A percentile compares a stretch with the other conserved stretches of the same genome.
phyloP scores from a whole-genome alignment of 1,139 yeast genomes.

The Suhomyces guaymorum region DNA sequence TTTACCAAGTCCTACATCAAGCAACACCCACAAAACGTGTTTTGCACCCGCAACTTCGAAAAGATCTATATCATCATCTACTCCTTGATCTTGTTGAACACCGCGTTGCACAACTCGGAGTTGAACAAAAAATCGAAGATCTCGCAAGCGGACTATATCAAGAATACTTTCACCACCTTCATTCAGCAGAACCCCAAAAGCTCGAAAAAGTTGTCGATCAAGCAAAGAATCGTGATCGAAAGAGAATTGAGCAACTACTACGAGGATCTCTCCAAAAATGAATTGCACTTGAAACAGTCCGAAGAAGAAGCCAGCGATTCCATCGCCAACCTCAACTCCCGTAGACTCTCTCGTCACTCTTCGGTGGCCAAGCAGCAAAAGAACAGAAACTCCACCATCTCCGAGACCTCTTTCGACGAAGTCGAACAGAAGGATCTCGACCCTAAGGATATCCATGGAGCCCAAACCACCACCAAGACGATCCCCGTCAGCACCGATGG shows the following conservation, averaged over 20 bases:
- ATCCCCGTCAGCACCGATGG: conserved; percentile 8
- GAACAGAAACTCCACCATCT: conserved; percentile 11
- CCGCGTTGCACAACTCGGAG: conserved; percentile 61
- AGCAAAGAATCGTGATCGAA: conserved; percentile 45
- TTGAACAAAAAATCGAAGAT: conserved; percentile 43
- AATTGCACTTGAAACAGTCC: conserved; percentile 42
- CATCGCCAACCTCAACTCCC: conserved; percentile 9
- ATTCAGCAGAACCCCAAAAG: conserved; percentile 37
- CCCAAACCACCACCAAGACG: conserved; percentile 10
- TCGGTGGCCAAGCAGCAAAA: conserved; percentile 10
- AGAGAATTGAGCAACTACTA: conserved; percentile 44
- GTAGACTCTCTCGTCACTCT: conserved; percentile 17
- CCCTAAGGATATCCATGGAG: conserved; percentile 10
- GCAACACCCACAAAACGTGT: conserved; percentile 50
- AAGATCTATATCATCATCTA: conserved; percentile 74
- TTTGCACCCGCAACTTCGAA: conserved; percentile 54
- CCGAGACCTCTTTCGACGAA: conserved; percentile 12
- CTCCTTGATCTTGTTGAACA: conserved; percentile 70
- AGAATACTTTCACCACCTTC: conserved; percentile 52
- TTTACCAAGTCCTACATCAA: conserved; percentile 69
- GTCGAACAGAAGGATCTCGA: conserved; percentile 8
- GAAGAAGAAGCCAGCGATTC: conserved; percentile 13
- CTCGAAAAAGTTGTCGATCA: conserved; percentile 34
- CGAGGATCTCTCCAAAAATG: conserved; percentile 40
- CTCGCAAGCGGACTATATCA: conserved; percentile 52